Evolutionary conservation across 768 basidiomycete species (phyloP), one percentile per base, ranked within the genome.

Genomic region (Mrakia frigida): DNA sequence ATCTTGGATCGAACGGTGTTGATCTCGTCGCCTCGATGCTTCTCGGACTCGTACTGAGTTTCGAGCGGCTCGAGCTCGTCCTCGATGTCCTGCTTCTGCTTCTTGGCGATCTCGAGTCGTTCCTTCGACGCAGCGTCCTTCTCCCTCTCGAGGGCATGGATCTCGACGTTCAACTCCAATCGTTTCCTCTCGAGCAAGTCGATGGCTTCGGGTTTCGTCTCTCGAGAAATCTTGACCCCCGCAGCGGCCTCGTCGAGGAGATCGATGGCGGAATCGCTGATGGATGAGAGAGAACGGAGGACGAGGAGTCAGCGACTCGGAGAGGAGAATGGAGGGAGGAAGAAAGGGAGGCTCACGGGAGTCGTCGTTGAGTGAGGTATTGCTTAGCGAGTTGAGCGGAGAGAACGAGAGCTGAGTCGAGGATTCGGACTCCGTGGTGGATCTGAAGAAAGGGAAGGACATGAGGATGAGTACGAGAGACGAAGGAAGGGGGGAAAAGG

Each of bases 231-330:
- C 76, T 94, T 91, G 61, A 79, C 83, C 1, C 90, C 91, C 37
- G 92, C 92, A 82, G 92, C 92, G 69, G 93, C 93, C 83, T 97
- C 94, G 77, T 97, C 94, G 5, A 95, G 89, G n/a, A 97, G 84
- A 84, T 97, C 94, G 79, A 96, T 95, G 21, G 94, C 94, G 23
- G 91, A 87, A 82, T 93, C 92, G 46, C n/a, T n/a, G n/a, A n/a
- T n/a, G n/a, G n/a, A n/a, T n/a, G n/a, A n/a, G n/a, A n/a, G n/a
- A n/a, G n/a, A n/a, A n/a, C n/a, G n/a, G n/a, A n/a, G n/a, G n/a
- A n/a, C n/a, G n/a, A n/a, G n/a, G n/a, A n/a, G n/a, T n/a, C n/a
- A n/a, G n/a, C n/a, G n/a, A n/a, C n/a, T n/a, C n/a, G n/a, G n/a
- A n/a, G n/a, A n/a, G n/a, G n/a, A n/a, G n/a, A n/a, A n/a, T n/a